phyloP scores from a whole-genome alignment of 148 eudicot species.

The Rhododendron griersonianum region DNA sequence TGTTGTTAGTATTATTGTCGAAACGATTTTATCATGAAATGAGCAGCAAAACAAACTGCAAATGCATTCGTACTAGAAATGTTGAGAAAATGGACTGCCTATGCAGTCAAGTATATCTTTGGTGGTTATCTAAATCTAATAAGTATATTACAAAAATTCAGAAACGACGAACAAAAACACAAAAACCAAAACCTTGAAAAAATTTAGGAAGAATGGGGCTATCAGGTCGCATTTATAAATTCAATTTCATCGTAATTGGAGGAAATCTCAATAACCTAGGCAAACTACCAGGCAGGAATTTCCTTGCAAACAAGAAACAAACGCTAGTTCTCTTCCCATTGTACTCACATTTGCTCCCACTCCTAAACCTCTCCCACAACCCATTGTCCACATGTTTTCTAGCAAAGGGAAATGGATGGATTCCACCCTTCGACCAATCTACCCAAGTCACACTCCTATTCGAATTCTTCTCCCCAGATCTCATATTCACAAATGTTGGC shows the following conservation, averaged over 20 bases:
- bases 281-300: constrained; percentile 52
- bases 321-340: constrained; percentile 39
- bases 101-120: too few relatives aligned
- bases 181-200: not conserved
- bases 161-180: not conserved
- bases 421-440: constrained; percentile 61
- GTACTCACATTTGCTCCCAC: constrained; percentile 41
- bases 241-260: constrained; percentile 32
- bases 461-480: constrained; percentile 28
- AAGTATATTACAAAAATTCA: too few relatives aligned
- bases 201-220: not conserved
- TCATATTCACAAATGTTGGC: constrained; percentile 51
- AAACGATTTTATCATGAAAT: too few relatives aligned
- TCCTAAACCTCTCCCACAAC: constrained; percentile 32
- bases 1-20: too few relatives aligned
- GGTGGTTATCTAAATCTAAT: too few relatives aligned
- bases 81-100: too few relatives aligned
- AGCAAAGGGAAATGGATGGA: constrained; percentile 45
- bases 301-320: constrained; percentile 80
- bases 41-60: too few relatives aligned
- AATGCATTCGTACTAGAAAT: too few relatives aligned
- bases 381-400: constrained; percentile 31
- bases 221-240: not conserved
- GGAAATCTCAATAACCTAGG: constrained; percentile 44
- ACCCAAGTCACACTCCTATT: constrained; percentile 71